Base-by-base conservation (phyloP, 805 yeast species). In the Candida chilensis region DNA sequence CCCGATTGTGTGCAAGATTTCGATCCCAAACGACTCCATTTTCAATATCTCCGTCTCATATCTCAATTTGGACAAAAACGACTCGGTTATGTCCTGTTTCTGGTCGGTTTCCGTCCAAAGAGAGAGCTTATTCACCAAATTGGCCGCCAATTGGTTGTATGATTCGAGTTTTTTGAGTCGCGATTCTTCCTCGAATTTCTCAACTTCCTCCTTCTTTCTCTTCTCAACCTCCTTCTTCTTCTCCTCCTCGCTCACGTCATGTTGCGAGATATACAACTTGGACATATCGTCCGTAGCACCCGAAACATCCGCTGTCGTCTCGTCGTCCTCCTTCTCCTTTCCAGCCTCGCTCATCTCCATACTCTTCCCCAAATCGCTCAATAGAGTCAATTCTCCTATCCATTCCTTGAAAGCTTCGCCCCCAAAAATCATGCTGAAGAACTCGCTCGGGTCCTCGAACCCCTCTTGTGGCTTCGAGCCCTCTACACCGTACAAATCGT, bases 381-480 rank as follows among this genome's bases (percentile, higher is more conserved):
- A 54, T 50, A 88, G 64, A 17, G 87, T 72, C 37, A 87, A 58
- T 50, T 92, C 95, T 4, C 98, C 98, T 43, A 90, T 84, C 67
- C 87, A 79, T 29, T 79, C 78, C 20, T 64, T 70, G 54, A 88
- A 87, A 2, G 92, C 94, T 33, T 82, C 94, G 29, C 96, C 96
- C 27, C 96, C 96, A 54, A 87, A 78, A 35, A 79, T 78, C 59
- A 67, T 67, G 4, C 78, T 64, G 48, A 78, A 79, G 42, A 77
- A 75, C 45, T 78, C 86, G 25, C 72, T 63, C 2, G 90, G 83
- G 49, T 81, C 90, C 41, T 76, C 85, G 44, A 78, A 78, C 4
- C 85, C 86, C 37, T 78, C 83, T 30, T 61, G 64, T 1, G 83
- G 81, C 18, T 78, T 71, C 11, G 81, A 78, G 37, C 73, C 76